Evolutionary conservation across 441 rosid species (phyloP), one percentile per base, ranked within the genome.

Genomic region (Gossypium schwendimanii): DNA sequence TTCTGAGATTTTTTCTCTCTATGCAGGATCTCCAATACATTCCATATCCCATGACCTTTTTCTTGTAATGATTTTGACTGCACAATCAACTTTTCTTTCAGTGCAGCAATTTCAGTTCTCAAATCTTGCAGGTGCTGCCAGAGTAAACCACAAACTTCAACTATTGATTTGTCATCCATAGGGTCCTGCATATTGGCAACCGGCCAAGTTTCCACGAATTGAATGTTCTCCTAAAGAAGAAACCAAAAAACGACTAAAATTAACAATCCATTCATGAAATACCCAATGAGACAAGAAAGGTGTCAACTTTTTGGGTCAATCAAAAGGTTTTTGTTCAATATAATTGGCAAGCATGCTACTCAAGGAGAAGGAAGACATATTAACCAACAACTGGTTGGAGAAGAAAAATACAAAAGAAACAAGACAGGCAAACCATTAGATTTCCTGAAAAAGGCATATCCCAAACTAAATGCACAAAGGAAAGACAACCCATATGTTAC

Each of bases 61-160:
- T 88, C 87, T 21, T 88, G 85, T 76, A 87, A 81, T 57, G 82
- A 69, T 59, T 75, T 52, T 55, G 83, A 85, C 74, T 91, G 92
- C 72, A 83, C 85, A 58, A 76, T 76, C 59, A 88, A 77, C 65
- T 77, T 79, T 70, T 78, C 87, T 82, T 88, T 88, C 49, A 87
- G 79, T 69, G 77, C 70, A 66, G 77, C 79, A 70, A 81, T 73
- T 75, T 82, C 89, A 55, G 75, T 77, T 73, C 75, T 71, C 73
- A 86, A 79, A 62, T 81, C 88, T 79, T 90, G 94, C 82, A 94
- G 78, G 72, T 80, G 81, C 75, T 73, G 85, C 49, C 77, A 55
- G 73, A 88, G 75, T 69, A 80, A 84, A 75, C 77, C 80, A 79
- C 83, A 80, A 61, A 84, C 82, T 77, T 87, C 84, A 24, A 59